A percentile compares a stretch with the other conserved stretches of the same genome.
Evolutionary conservation across 768 basidiomycete species (phyloP).

Genomic region (Mrakia hoshinonis): DNA sequence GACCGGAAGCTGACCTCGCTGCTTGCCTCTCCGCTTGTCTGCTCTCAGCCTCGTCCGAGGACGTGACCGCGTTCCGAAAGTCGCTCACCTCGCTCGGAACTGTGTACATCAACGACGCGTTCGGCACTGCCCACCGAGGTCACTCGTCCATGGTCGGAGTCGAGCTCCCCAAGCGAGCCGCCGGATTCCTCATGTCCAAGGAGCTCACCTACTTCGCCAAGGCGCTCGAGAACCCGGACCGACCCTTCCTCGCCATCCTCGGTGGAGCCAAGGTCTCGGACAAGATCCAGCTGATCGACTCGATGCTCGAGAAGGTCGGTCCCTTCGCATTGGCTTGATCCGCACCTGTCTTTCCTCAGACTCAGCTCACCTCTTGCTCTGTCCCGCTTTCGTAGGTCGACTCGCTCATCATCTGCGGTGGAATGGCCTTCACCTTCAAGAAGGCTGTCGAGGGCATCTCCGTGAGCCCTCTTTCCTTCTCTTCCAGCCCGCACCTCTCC

Average conservation of each 20-base stretch:
- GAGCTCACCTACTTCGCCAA: conserved; percentile 98
- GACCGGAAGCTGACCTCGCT: not conserved
- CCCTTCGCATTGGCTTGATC: not conserved
- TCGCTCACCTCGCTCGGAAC: conserved; percentile 84
- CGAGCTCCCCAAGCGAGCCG: conserved; percentile 79
- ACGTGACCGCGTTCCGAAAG: conserved; percentile 74
- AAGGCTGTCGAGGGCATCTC: conserved; percentile 72
- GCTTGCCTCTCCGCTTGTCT: not conserved
- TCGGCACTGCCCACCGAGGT: conserved; percentile 95
- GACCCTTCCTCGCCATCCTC: conserved; percentile 95
- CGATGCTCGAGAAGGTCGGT: conserved; percentile 90
- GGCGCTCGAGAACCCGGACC: conserved; percentile 77
- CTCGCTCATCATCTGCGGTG: conserved; percentile 90
- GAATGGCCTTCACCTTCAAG: conserved; percentile 99
- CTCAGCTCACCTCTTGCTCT: conserved; percentile 80
- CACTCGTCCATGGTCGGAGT: conserved; percentile 99
- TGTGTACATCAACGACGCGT: conserved; percentile 97
- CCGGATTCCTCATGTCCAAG: conserved; percentile 96
- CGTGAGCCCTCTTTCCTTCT: conserved; percentile 40
- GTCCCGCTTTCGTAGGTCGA: conserved; percentile 89
- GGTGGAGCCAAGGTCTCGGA: conserved; percentile 98
- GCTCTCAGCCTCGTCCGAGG: conserved; percentile 54
- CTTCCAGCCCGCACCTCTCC: not conserved
- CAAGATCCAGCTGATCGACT: conserved; percentile 97
- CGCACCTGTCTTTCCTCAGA: not conserved